phyloP scores from a whole-genome alignment of 352 stramenopile genomes.

The Globisporangium polare region DNA sequence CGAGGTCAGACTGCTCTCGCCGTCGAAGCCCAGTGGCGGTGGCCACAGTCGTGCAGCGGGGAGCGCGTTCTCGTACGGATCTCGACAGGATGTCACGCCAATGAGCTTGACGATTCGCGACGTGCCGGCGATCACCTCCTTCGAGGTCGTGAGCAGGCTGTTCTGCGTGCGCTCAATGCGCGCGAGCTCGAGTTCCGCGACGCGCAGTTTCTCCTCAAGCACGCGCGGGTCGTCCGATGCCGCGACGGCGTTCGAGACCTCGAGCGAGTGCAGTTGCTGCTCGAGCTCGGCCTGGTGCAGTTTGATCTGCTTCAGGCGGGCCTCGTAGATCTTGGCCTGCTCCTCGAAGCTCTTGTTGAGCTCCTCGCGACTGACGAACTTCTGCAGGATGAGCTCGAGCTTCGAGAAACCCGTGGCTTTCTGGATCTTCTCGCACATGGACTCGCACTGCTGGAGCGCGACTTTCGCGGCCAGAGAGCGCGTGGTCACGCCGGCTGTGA shows the following conservation, averaged over 20 bases:
- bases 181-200: conserved; percentile 65
- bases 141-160: conserved; percentile 62
- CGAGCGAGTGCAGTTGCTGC: conserved; percentile 58
- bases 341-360: conserved; percentile 80
- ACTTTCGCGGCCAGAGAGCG: conserved; percentile 66
- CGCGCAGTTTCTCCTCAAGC: conserved; percentile 68
- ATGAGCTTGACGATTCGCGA: conserved; percentile 71
- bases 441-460: conserved; percentile 73
- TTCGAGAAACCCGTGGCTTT: conserved; percentile 76
- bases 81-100: conserved; percentile 62
- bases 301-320: conserved; percentile 77
- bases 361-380: conserved; percentile 74
- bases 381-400: conserved; percentile 75
- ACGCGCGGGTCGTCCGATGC: conserved; percentile 57
- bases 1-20: conserved; percentile 43
- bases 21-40: conserved; percentile 41
- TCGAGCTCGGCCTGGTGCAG: conserved; percentile 66
- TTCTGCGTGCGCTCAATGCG: conserved; percentile 64
- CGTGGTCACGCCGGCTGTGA: conserved; percentile 34
- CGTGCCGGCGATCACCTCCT: conserved; percentile 67
- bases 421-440: conserved; percentile 83
- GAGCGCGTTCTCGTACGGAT: conserved; percentile 58
- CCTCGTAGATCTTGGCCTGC: conserved; percentile 78
- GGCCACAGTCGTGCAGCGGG: conserved; percentile 58
- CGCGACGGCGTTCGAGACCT: conserved; percentile 50